Evolutionary conservation across 495 filamentous ascomycete genomes (phyloP).

Genomic region (Parachaetomium inaequale): DNA sequence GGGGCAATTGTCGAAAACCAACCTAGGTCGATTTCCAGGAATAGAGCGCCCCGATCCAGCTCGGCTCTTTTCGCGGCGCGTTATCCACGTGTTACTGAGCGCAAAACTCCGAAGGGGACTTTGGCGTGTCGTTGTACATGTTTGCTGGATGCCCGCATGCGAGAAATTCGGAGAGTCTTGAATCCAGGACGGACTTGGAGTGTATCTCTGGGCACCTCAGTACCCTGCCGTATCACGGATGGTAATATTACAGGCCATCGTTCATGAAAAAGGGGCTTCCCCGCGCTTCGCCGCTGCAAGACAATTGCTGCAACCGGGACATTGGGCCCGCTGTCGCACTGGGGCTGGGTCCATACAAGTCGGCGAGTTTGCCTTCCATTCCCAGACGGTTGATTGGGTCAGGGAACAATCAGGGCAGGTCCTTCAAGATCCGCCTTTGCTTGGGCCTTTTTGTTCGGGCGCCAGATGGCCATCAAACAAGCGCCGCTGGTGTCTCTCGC

Average conservation of each 20-base stretch:
- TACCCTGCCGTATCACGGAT: too few relatives aligned
- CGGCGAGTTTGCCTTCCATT: background rate
- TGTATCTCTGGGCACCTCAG: too few relatives aligned
- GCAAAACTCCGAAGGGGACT: background rate
- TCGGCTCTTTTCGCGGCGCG: background rate
- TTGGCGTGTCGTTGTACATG: background rate
- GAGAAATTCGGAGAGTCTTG: background rate
- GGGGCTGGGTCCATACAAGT: background rate
- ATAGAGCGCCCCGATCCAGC: too few relatives aligned
- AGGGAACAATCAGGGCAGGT: background rate
- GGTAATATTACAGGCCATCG: too few relatives aligned
- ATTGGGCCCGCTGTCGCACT: slow-evolving; percentile 4
- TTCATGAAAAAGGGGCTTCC: background rate
- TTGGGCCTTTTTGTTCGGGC: background rate
- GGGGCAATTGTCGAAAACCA: too few relatives aligned
- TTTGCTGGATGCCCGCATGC: background rate
- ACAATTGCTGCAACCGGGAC: background rate
- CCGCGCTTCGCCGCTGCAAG: background rate
- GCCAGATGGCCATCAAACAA: background rate
- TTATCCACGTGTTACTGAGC: background rate
- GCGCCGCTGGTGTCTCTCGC: background rate
- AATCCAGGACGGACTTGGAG: background rate
- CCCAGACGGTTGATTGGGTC: too few relatives aligned
- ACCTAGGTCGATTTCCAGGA: too few relatives aligned
- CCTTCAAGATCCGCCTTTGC: background rate